Evolutionary conservation across 805 yeast species (phyloP).

Genomic region (Candida sanyiensis): DNA sequence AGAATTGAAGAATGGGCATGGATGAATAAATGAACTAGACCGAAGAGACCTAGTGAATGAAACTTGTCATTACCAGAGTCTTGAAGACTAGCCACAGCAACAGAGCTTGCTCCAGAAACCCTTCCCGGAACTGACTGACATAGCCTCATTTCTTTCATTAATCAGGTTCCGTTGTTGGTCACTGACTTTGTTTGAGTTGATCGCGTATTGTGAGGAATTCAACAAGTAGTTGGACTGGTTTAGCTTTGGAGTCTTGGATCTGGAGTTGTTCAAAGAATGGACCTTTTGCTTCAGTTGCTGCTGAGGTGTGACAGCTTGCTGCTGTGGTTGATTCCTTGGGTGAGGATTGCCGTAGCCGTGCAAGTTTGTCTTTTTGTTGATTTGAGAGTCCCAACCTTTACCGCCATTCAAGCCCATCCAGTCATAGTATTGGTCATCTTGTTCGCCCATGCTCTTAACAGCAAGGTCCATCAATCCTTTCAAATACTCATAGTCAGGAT

Average conservation of each 20-base stretch:
- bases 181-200: conserved; percentile 20
- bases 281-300: conserved; percentile 24
- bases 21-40: too few species aligned
- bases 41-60: too few species aligned
- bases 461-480: conserved; percentile 74
- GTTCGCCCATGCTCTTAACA: conserved; percentile 61
- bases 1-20: too few species aligned
- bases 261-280: conserved; percentile 25
- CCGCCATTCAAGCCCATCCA: conserved; percentile 98
- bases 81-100: conserved; percentile 18
- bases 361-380: conserved; percentile 86
- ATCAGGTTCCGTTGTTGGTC: conserved; percentile 25
- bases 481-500: conserved; percentile 89
- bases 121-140: conserved; percentile 18
- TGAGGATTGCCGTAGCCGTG: conserved; percentile 97
- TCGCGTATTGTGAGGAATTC: conserved; percentile 25
- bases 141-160: conserved; percentile 20
- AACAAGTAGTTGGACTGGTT: conserved; percentile 21
- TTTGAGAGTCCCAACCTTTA: conserved; percentile 88
- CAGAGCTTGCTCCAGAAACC: conserved; percentile 26
- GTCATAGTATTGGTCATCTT: conserved; percentile 86
- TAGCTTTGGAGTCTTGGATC: conserved; percentile 24
- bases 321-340: conserved; percentile 41
- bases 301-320: conserved; percentile 23
- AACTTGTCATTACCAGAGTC: too few species aligned